phyloP scores from a whole-genome alignment of 2,329 filamentous ascomycete genomes.

The Calonectria pseudoturangicola region DNA sequence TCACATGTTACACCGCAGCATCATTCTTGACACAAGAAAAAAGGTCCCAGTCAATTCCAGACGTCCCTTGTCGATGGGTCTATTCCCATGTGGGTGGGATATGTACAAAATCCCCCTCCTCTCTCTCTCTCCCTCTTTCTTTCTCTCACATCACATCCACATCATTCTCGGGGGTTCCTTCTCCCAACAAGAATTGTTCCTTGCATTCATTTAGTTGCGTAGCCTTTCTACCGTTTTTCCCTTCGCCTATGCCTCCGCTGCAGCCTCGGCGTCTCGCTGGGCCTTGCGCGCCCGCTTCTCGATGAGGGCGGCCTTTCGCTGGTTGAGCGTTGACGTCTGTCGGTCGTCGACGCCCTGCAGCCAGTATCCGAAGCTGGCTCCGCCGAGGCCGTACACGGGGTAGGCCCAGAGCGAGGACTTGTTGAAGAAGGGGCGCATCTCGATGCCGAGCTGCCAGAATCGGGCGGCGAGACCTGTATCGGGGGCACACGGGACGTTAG shows the following conservation, averaged over 20 bases:
- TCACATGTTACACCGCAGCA: slow-evolving; percentile 3
- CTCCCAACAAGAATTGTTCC: neutral
- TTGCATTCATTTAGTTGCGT: slow-evolving; percentile 21
- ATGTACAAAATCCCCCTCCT: slow-evolving; percentile 49
- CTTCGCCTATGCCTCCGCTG: slow-evolving; percentile 52
- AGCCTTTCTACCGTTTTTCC: slow-evolving; percentile 17
- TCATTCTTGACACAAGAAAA: slow-evolving; percentile 37
- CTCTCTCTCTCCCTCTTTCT: slow-evolving; percentile 1
- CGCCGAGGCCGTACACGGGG: slow-evolving; percentile 89
- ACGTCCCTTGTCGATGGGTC: slow-evolving; percentile 52
- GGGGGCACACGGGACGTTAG: slow-evolving; percentile 37
- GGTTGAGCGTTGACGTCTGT: slow-evolving; percentile 84
- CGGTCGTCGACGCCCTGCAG: slow-evolving; percentile 90
- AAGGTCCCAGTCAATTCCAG: slow-evolving; percentile 45
- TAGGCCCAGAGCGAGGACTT: slow-evolving; percentile 91
- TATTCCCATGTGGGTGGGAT: slow-evolving; percentile 50
- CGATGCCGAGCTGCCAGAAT: slow-evolving; percentile 97
- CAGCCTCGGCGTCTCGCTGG: slow-evolving; percentile 59
- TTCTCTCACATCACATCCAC: slow-evolving; percentile 9
- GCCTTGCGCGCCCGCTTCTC: slow-evolving; percentile 89
- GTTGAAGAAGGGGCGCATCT: slow-evolving; percentile 97
- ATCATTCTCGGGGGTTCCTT: neutral
- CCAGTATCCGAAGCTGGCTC: slow-evolving; percentile 98
- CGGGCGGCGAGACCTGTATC: slow-evolving; percentile 88
- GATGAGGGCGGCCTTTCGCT: slow-evolving; percentile 86